Conservation (phyloP, 2,329 filamentous ascomycete genomes). For the Sclerotinia sclerotiorum region DNA sequence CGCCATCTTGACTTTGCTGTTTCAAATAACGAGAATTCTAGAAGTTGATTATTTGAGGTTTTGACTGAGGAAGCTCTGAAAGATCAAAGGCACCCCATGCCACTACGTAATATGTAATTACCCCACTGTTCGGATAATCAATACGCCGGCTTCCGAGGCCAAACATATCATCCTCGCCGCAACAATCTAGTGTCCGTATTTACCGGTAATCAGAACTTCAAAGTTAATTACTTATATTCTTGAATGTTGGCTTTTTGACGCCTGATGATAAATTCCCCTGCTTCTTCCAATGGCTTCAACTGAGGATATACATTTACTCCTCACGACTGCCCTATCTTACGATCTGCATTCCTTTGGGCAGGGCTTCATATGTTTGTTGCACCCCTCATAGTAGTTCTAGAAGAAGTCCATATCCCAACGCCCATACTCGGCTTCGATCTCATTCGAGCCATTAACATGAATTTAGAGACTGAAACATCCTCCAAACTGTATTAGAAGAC, state of each 20-base stretch:
- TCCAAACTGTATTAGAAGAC: neutral
- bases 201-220: too few relatives aligned
- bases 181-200: neutral
- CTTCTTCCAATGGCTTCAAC: too few relatives aligned
- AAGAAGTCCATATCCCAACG: slow-evolving; percentile 3
- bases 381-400: slow-evolving; percentile 15
- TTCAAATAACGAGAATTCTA: neutral
- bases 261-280: too few relatives aligned
- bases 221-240: neutral
- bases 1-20: slow-evolving; percentile 12
- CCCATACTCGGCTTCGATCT: neutral
- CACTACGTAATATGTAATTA: neutral
- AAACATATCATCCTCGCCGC: neutral
- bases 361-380: slow-evolving; percentile 1
- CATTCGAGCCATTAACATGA: neutral
- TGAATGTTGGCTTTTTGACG: too few relatives aligned
- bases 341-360: neutral
- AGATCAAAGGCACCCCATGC: neutral
- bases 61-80: neutral
- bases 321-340: too few relatives aligned
- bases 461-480: neutral
- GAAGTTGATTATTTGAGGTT: neutral
- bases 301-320: neutral
- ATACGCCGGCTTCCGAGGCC: neutral
- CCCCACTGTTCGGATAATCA: slow-evolving; percentile 12